These are phyloP conservation scores for Tubosaeta sp. DNA, from an alignment of 768 basidiomycete species.

Conservation along the genomic window DNA sequence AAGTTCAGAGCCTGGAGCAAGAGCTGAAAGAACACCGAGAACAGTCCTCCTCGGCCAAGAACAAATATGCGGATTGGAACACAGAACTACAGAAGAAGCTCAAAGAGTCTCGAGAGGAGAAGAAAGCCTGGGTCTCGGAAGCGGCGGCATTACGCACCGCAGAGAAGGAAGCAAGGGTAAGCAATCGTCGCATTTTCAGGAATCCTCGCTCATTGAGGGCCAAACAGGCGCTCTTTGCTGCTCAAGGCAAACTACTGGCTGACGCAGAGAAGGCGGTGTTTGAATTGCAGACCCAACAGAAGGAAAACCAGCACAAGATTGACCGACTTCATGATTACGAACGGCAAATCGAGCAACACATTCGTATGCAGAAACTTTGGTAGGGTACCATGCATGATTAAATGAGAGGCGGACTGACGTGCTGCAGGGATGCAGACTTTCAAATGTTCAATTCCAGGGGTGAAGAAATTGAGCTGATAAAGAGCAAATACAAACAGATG, in stretches of 20 bases:
- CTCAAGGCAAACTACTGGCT: slow-evolving; percentile 63
- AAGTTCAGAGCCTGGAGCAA: slow-evolving; percentile 61
- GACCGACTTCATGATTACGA: slow-evolving; percentile 82
- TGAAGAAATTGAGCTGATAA: slow-evolving; percentile 53
- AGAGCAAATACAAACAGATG: slow-evolving; percentile 61
- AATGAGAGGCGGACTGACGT: slow-evolving; percentile 8
- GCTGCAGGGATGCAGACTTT: slow-evolving; percentile 68
- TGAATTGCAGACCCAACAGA: slow-evolving; percentile 66
- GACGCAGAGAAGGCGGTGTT: slow-evolving; percentile 71
- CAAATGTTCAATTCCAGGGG: slow-evolving; percentile 62
- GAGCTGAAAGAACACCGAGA: slow-evolving; percentile 71
- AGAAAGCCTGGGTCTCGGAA: slow-evolving; percentile 70
- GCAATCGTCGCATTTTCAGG: not conserved
- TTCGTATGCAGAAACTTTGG: slow-evolving; percentile 77
- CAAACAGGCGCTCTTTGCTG: slow-evolving; percentile 56
- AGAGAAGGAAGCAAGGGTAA: slow-evolving; percentile 66
- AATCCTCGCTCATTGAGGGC: not conserved
- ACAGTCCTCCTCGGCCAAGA: slow-evolving; percentile 68
- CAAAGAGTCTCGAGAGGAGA: slow-evolving; percentile 71
- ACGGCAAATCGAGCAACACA: slow-evolving; percentile 76
- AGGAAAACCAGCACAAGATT: slow-evolving; percentile 79
- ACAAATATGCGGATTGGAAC: slow-evolving; percentile 83
- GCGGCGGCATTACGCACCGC: slow-evolving; percentile 63
- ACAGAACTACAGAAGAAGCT: slow-evolving; percentile 74
- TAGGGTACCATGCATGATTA: slow-evolving; percentile 31